Conservation (phyloP, 305 asterid species). For the Solanum hybrid region DNA sequence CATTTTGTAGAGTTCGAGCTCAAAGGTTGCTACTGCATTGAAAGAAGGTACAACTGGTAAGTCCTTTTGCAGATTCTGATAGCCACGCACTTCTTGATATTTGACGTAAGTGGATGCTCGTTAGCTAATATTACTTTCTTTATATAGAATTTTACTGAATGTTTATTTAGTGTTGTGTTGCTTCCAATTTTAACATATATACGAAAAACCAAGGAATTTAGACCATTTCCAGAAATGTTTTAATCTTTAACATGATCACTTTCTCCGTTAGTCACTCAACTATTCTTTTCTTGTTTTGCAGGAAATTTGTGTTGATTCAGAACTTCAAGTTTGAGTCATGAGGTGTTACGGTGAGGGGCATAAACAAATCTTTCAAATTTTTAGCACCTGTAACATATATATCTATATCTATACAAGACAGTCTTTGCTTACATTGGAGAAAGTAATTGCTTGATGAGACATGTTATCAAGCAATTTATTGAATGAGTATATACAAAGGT, state of each 20-base stretch:
- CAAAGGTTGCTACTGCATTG: slow-evolving; percentile 6
- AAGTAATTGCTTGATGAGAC: not conserved
- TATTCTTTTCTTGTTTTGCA: not conserved
- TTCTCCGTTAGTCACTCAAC: not conserved
- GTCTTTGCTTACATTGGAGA: not conserved
- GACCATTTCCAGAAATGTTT: no score
- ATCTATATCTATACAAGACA: not conserved
- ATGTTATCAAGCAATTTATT: not conserved
- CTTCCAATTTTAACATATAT: no score
- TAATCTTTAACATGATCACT: no score
- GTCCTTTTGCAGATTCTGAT: no score
- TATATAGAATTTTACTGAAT: no score
- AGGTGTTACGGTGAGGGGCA: not conserved
- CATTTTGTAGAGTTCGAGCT: slow-evolving; percentile 18
- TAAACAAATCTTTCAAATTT: not conserved
- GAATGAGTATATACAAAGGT: not conserved
- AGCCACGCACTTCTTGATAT: no score
- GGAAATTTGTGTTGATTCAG: not conserved
- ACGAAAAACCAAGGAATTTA: no score
- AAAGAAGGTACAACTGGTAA: not conserved
- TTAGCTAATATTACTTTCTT: no score
- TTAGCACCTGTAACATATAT: not conserved
- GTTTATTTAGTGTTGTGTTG: no score
- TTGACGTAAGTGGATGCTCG: no score
- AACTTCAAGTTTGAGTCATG: not conserved